Percentiles rank a stretch among this genome's conserved stretches.
phyloP scores from a whole-genome alignment of 768 basidiomycete species.

The Coprinellus micaceus region DNA sequence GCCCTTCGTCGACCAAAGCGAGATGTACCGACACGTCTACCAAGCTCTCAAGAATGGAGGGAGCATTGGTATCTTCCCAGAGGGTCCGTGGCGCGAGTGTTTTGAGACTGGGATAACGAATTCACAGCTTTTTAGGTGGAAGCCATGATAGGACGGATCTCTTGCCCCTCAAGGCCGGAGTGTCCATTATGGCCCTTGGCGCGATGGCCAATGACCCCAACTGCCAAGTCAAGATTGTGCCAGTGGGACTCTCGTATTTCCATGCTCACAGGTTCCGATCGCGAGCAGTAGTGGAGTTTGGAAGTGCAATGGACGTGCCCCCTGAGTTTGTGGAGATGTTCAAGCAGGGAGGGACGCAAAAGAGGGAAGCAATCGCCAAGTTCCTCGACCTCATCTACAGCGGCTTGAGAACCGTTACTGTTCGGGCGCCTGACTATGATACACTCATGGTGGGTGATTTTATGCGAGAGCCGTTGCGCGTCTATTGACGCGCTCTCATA shows the following conservation, averaged over 20 bases:
- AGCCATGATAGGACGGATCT: slow-evolving; percentile 97
- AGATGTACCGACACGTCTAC: slow-evolving; percentile 94
- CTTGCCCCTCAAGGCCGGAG: slow-evolving; percentile 94
- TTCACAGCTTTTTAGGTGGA: slow-evolving; percentile 57
- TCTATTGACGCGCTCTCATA: too few species aligned
- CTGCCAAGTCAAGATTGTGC: slow-evolving; percentile 87
- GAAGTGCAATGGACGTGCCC: slow-evolving; percentile 89
- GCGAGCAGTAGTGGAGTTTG: slow-evolving; percentile 96
- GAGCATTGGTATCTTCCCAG: slow-evolving; percentile 95
- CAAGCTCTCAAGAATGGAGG: slow-evolving; percentile 80
- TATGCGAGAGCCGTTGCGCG: not conserved
- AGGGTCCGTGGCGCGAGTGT: slow-evolving; percentile 64
- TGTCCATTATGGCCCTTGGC: slow-evolving; percentile 96
- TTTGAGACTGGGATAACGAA: not conserved
- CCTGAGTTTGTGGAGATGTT: slow-evolving; percentile 84
- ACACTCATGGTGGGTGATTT: slow-evolving; percentile 81
- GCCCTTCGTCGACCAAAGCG: slow-evolving; percentile 88
- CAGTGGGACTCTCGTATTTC: slow-evolving; percentile 75
- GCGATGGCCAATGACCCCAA: slow-evolving; percentile 91
- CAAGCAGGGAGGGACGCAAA: slow-evolving; percentile 80
- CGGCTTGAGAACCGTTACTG: slow-evolving; percentile 90
- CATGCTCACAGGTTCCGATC: slow-evolving; percentile 88
- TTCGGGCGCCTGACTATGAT: slow-evolving; percentile 94
- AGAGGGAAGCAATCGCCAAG: slow-evolving; percentile 86
- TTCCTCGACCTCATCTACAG: slow-evolving; percentile 91